A percentile compares a stretch with the other conserved stretches of the same genome.
Evolutionary conservation across 257 asterid genomes (phyloP).

Genomic region (Coffea eugenioides): DNA sequence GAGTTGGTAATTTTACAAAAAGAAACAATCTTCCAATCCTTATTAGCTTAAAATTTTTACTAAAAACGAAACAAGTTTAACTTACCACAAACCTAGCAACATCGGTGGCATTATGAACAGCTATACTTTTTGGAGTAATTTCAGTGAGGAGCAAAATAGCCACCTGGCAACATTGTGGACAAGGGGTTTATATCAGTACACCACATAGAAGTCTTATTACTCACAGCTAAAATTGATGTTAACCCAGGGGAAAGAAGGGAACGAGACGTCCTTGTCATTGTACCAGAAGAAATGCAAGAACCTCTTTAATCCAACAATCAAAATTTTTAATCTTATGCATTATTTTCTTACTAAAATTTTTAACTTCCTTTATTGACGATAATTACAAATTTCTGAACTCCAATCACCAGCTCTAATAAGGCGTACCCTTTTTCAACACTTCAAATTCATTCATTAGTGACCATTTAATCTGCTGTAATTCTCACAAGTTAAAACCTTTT

Average conservation of each 20-base stretch:
- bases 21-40: neutral
- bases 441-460: neutral
- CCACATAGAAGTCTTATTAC: conserved; percentile 6
- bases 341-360: no score
- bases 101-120: conserved; percentile 97
- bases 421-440: neutral
- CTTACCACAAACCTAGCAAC: conserved; percentile 98
- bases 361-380: neutral
- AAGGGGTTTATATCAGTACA: conserved; percentile 16
- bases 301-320: neutral
- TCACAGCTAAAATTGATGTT: neutral
- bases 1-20: neutral
- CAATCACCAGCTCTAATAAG: neutral
- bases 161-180: conserved; percentile 54
- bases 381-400: neutral
- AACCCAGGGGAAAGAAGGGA: neutral
- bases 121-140: conserved; percentile 97
- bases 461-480: neutral
- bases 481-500: neutral
- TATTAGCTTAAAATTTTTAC: neutral
- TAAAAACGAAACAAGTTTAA: conserved; percentile 24
- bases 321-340: neutral
- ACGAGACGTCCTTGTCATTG: neutral
- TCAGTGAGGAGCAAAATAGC: conserved; percentile 93
- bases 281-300: neutral